Evolutionary conservation across 1,284 basidiomycete genomes (phyloP), one percentile per base, ranked within the genome.

Genomic region (Puccinia triticina): DNA sequence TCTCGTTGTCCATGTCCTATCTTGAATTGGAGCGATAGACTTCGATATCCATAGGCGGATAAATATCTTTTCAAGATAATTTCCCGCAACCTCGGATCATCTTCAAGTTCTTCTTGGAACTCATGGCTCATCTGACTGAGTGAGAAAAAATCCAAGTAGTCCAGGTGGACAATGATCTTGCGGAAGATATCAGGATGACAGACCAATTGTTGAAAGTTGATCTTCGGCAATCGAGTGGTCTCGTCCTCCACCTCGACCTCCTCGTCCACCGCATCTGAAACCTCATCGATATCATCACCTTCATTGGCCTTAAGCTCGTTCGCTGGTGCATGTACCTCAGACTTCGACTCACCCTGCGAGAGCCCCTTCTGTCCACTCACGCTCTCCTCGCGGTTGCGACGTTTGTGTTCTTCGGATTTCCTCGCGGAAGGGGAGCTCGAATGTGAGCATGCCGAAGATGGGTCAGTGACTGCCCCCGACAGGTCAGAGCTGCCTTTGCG

Each of bases 111-210:
- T 23, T 77, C 59, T 34, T 40, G 46, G 29, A 77, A 77, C 26
- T 77, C 75, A 18, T 18, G 37, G 12, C 61, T 75, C n/a, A 82
- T 76, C 43, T 82, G 80, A n/a, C 71, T 73, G 37, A 82, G 50
- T 43, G 59, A 43, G 55, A 74, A 82, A 67, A 82, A 82, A 34
- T 82, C 80, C 37, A 82, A 76, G 64, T 82, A 82, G 23, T 82
- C 80, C 43, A 82, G 34, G 8, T 75, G 61, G n/a, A n/a, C 26
- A 48, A 82, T 43, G 12, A 82, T 57, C 37, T 50, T 57, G 16
- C 37, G 66, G 34, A 82, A 73, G 55, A 82, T 82, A 18, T 55
- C 34, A 69, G 61, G 64, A 59, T 76, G 34, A 26, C 32, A 53
- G 26, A 76, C 37, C 26, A 82, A 34, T 29, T 69, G 32, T 69